A percentile compares a stretch with the other conserved stretches of the same genome.
These are phyloP conservation scores for Fusarium sp. DNA, from an alignment of 2,329 filamentous ascomycete genomes.

Conservation along the genomic window DNA sequence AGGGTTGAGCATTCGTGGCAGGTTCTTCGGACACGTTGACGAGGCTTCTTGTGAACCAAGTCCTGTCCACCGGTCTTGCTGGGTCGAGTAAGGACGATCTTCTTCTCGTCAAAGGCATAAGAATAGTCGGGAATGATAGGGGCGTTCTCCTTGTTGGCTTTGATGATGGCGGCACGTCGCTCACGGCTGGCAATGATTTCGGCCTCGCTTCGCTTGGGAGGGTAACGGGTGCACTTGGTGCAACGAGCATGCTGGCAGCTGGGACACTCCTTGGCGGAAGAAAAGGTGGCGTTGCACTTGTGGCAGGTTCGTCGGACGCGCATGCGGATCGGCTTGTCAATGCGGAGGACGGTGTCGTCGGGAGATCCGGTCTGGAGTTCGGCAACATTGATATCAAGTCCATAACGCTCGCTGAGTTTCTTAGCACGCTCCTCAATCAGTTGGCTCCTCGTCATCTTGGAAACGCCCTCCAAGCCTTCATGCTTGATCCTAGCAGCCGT, in stretches of 20 bases:
- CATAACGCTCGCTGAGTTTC: constrained; percentile 67
- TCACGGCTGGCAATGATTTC: constrained; percentile 66
- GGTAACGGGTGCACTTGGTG: constrained; percentile 82
- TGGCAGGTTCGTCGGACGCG: constrained; percentile 85
- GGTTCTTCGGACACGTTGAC: constrained; percentile 78
- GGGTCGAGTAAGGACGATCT: constrained; percentile 70
- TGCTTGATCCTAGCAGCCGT: constrained; percentile 48
- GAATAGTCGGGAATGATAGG: constrained; percentile 65
- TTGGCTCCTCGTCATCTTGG: constrained; percentile 61
- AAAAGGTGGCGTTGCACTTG: constrained; percentile 80
- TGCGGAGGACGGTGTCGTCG: constrained; percentile 69
- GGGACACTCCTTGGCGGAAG: constrained; percentile 77
- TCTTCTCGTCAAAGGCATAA: constrained; percentile 59
- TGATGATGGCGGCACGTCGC: constrained; percentile 61
- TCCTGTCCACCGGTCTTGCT: constrained; percentile 77
- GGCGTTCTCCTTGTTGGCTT: constrained; percentile 69
- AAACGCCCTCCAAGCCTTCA: constrained; percentile 50
- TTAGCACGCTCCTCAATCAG: constrained; percentile 68
- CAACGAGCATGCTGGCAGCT: constrained; percentile 85
- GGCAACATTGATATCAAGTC: constrained; percentile 66
- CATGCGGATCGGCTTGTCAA: constrained; percentile 83
- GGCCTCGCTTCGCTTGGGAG: constrained; percentile 71
- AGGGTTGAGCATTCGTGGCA: constrained; percentile 80
- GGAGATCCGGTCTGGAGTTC: constrained; percentile 64
- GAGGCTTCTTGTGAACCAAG: constrained; percentile 76